Conservation (phyloP, 352 stramenopile genomes). For the Pythium myriotylum region DNA sequence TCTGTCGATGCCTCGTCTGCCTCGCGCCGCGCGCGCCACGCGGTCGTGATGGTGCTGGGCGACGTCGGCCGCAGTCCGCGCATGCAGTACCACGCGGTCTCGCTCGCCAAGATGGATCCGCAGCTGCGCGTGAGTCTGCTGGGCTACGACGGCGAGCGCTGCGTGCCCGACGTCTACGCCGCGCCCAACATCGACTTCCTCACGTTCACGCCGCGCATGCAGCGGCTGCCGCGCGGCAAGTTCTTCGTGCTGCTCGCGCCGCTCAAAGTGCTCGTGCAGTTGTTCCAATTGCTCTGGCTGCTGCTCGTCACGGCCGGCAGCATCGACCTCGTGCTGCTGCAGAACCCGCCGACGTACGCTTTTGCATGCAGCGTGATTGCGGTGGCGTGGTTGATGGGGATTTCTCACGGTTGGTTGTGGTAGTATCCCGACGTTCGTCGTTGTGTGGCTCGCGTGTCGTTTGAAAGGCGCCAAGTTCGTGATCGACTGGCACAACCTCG, state of each 20-base stretch:
- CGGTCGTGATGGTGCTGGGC: conserved; percentile 93
- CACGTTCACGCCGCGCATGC: conserved; percentile 70
- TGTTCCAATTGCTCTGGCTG: conserved; percentile 84
- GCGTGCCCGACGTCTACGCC: conserved; percentile 68
- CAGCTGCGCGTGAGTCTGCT: conserved; percentile 87
- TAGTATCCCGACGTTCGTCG: conserved; percentile 93
- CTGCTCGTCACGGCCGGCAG: conserved; percentile 71
- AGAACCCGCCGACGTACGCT: conserved; percentile 96
- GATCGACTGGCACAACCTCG: conserved; percentile 99
- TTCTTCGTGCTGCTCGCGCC: conserved; percentile 81
- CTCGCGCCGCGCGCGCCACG: conserved; percentile 41
- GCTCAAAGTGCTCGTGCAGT: conserved; percentile 84
- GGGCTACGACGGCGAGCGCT: conserved; percentile 93
- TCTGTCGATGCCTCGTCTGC: not conserved
- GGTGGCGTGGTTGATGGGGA: conserved; percentile 14
- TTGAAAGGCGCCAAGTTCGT: conserved; percentile 91
- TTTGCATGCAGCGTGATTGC: not conserved
- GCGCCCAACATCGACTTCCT: conserved; percentile 76
- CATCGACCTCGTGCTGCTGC: conserved; percentile 94
- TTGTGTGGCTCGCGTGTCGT: conserved; percentile 80
- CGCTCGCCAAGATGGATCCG: conserved; percentile 82
- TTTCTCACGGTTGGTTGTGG: not conserved
- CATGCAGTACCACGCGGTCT: conserved; percentile 99
- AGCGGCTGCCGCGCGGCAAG: conserved; percentile 51
- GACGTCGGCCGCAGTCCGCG: conserved; percentile 96